A percentile compares a stretch with the other conserved stretches of the same genome.
These are phyloP conservation scores for Lumnitzera littorea DNA, from an alignment of 345 rosid genomes.

Conservation along the genomic window DNA sequence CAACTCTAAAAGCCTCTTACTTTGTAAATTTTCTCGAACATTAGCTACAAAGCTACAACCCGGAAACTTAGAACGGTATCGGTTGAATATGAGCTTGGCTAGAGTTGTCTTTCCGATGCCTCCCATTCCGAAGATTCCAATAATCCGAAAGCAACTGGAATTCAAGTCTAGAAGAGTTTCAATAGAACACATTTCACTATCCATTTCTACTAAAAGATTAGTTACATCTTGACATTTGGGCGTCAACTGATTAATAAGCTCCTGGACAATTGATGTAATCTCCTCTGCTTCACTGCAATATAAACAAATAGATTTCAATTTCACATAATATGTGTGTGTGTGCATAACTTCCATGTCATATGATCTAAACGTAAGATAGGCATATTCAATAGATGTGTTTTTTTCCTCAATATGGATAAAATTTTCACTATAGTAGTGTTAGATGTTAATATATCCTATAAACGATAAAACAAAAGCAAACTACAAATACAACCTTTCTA, in stretches of 20 bases:
- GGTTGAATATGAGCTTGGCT: constrained; percentile 1
- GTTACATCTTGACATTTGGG: neutral
- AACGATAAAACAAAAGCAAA: too few relatives aligned
- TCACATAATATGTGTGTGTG: too few relatives aligned
- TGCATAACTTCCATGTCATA: too few relatives aligned
- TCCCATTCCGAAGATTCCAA: constrained; percentile 5
- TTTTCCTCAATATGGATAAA: too few relatives aligned
- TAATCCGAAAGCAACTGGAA: neutral
- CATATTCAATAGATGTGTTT: too few relatives aligned
- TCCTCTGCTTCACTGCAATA: neutral
- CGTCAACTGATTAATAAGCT: neutral
- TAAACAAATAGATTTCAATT: neutral
- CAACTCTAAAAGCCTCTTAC: neutral
- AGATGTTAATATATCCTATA: too few relatives aligned
- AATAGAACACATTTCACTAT: neutral
- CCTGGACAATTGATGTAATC: neutral
- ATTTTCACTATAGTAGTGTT: too few relatives aligned
- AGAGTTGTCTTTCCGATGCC: constrained; percentile 7
- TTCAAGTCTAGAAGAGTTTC: neutral
- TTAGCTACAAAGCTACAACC: neutral
- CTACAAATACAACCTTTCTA: too few relatives aligned
- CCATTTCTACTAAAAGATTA: neutral
- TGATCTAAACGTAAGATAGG: too few relatives aligned
- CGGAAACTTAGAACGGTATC: too few relatives aligned
- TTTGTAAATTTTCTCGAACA: neutral